phyloP scores from a whole-genome alignment of 2,329 filamentous ascomycete species.

The Sporothrix schenckii region DNA sequence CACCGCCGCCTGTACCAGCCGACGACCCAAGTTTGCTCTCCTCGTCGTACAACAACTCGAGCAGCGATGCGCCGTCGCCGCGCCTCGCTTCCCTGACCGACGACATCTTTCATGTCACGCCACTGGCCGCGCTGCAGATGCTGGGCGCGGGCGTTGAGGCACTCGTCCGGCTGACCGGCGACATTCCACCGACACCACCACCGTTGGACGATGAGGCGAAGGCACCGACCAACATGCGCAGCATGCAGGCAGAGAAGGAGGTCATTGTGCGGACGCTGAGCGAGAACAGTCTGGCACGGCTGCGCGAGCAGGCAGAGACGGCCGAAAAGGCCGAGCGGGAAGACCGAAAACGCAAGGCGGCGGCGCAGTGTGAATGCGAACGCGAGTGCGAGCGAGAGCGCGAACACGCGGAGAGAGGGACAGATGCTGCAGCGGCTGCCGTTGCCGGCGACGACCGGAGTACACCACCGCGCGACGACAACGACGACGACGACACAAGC shows the following conservation, averaged over 20 bases:
- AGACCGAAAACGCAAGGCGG: conserved; percentile 21
- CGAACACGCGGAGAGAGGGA: no score
- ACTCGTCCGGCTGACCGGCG: conserved; percentile 72
- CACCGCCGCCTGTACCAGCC: conserved; percentile 50
- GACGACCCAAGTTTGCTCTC: conserved; percentile 44
- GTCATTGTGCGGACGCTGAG: conserved; percentile 62
- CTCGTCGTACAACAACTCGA: not conserved
- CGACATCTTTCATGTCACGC: conserved; percentile 73
- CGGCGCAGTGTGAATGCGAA: not conserved
- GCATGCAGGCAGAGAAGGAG: conserved; percentile 64
- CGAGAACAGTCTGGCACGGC: conserved; percentile 54
- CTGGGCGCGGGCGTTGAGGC: conserved; percentile 73
- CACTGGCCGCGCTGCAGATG: conserved; percentile 75
- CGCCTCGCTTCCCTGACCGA: conserved; percentile 45
- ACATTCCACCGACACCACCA: conserved; percentile 79
- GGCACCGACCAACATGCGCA: conserved; percentile 64
- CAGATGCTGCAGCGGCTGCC: not conserved
- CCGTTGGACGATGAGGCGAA: conserved; percentile 56
- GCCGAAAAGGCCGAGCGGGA: conserved; percentile 43
- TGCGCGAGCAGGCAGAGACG: conserved; percentile 51
- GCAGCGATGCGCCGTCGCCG: conserved; percentile 30
- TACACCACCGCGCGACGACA: conserved; percentile 31
- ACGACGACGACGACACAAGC: not conserved
- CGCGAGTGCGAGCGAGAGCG: no score
- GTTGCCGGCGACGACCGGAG: conserved; percentile 6